phyloP scores from a whole-genome alignment of 257 asterid species.

The Ophiorrhiza pumila region DNA sequence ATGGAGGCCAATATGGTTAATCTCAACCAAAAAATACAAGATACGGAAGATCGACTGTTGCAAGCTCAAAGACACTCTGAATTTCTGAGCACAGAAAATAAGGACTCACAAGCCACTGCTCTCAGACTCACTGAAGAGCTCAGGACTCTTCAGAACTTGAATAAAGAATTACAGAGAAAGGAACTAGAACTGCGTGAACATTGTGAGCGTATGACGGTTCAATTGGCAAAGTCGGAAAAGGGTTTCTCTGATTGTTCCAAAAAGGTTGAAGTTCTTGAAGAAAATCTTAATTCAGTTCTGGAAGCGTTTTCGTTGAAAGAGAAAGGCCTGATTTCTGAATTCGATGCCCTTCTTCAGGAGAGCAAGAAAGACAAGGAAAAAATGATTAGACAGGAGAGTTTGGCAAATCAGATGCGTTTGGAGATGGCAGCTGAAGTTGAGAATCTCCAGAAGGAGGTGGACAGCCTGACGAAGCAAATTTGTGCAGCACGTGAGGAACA shows the following conservation, averaged over 20 bases:
- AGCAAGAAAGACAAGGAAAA: constrained; percentile 34
- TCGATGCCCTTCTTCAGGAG: constrained; percentile 50
- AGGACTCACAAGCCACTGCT: constrained; percentile 30
- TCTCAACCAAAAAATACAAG: constrained; percentile 37
- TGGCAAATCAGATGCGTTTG: constrained; percentile 22
- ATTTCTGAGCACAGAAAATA: constrained; percentile 41
- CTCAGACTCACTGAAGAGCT: constrained; percentile 31
- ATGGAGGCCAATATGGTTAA: constrained; percentile 31
- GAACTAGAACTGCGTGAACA: constrained; percentile 40
- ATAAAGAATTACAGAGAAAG: constrained; percentile 38
- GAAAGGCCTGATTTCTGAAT: constrained; percentile 35
- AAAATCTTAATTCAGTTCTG: constrained; percentile 37
- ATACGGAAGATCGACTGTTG: constrained; percentile 32
- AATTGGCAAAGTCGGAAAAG: constrained; percentile 38
- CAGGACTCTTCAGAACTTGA: constrained; percentile 31
- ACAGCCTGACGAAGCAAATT: constrained; percentile 32
- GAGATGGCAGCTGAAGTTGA: constrained; percentile 36
- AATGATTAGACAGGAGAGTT: constrained; percentile 28
- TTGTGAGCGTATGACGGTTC: constrained; percentile 37
- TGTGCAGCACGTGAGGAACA: constrained; percentile 33
- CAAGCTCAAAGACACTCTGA: constrained; percentile 46
- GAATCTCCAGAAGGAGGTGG: constrained; percentile 40
- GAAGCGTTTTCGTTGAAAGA: constrained; percentile 47
- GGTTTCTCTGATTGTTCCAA: constrained; percentile 36
- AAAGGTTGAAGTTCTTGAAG: constrained; percentile 47